Base-by-base conservation (phyloP, 1,284 basidiomycete species). In the Pseudomicrostroma phylloplanum region DNA sequence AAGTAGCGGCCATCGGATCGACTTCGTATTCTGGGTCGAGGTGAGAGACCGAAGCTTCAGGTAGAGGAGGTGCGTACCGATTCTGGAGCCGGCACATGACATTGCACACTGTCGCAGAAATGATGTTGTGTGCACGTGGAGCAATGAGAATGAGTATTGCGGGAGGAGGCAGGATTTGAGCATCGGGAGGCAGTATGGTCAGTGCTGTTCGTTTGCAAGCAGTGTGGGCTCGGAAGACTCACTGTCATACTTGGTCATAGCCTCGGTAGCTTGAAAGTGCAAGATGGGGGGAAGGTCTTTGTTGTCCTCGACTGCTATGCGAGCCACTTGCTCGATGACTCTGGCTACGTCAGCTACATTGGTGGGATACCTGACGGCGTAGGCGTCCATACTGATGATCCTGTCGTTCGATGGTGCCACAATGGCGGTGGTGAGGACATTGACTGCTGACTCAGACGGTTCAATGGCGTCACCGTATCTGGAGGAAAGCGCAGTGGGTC, bases 331-430 rank as follows among this genome's bases (percentile, higher is more conserved):
- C 1, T 17, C 19, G 21, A 83, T 73, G 58, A 81, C 79, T 60
- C 79, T 74, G 40, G 81, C 81, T 39, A 83, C 80, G 63, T 83
- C 82, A 21, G 68, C 70, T 8, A 83, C 82, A 62, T 80, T 81
- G 13, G 83, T 84, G 1, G 83, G 83, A 70, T 81, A 83, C 46
- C 83, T 81, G 6, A 82, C 82, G 3, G 79, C 80, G 60, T 81
- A 80, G 2, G 69, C 72, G 46, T 73, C 72, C 59, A 69, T 67
- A 42, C 42, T 66, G 63, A 71, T 55, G 61, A 69, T 68, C 23
- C 68, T 62, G 30, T 58, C 53, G 4, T 39, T n/a, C 0, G 30
- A 25, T n/a, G 61, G 60, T 8, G 64, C 62, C 54, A 64, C 61
- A 25, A 78, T 69, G 19, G 70, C 67, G 26, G 68, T 59, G 43